Percentiles rank a stretch among this genome's conserved stretches.
Conservation (phyloP, 2,329 filamentous ascomycete species). For the Colletotrichum lupini region DNA sequence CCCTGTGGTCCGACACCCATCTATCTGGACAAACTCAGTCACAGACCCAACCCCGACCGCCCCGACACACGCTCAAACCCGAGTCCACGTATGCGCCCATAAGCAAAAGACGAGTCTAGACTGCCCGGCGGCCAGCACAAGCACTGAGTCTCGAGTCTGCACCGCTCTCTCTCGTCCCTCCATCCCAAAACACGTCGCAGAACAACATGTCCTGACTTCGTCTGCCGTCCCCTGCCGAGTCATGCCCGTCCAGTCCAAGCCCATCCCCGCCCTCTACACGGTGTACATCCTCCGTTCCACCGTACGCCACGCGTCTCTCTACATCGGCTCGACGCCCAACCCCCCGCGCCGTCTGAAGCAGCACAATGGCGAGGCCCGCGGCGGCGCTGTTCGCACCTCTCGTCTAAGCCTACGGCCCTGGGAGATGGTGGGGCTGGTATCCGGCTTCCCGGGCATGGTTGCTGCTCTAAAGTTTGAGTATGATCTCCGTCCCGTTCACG, state of each 20-base stretch:
- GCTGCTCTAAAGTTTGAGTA: conserved; percentile 96
- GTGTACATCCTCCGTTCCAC: conserved; percentile 93
- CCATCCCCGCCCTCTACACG: conserved; percentile 89
- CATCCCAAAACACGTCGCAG: conserved; percentile 25
- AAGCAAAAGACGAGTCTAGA: conserved; percentile 22
- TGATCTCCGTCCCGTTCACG: conserved; percentile 11
- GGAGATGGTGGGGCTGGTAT: conserved; percentile 89
- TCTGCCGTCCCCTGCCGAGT: conserved; percentile 32
- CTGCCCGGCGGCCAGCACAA: conserved; percentile 9
- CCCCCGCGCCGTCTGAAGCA: conserved; percentile 86
- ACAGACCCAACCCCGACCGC: conserved; percentile 8
- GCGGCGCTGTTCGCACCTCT: conserved; percentile 84
- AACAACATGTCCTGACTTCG: conserved; percentile 34
- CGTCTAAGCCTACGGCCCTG: conserved; percentile 79
- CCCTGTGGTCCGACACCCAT: conserved; percentile 2
- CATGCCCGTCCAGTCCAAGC: conserved; percentile 59
- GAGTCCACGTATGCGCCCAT: conserved; percentile 25
- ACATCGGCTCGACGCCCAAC: conserved; percentile 93
- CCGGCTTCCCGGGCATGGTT: conserved; percentile 87
- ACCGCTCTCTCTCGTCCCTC: background rate
- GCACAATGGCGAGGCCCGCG: conserved; percentile 87
- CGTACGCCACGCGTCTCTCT: conserved; percentile 76
- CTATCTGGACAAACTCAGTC: background rate
- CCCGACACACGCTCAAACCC: conserved; percentile 32
- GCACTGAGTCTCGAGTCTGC: background rate